A percentile compares a stretch with the other conserved stretches of the same genome.
phyloP scores from a whole-genome alignment of 1,284 basidiomycete genomes.

The Malassezia japonica region DNA sequence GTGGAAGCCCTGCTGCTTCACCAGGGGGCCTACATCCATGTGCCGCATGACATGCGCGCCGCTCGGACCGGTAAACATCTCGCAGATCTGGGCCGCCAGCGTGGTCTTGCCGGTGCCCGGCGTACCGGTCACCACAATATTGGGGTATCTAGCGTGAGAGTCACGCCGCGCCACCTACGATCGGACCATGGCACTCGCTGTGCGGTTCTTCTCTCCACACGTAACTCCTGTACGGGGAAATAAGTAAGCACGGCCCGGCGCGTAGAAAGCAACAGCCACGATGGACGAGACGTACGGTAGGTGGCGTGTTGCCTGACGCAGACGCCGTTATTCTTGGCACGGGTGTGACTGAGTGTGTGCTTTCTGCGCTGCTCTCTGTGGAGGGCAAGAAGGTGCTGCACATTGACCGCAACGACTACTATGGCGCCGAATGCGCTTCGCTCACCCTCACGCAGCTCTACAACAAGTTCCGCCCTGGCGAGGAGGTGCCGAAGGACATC shows the following conservation, averaged over 20 bases:
- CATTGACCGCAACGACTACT: conserved; percentile 98
- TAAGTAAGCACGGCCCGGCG: background rate
- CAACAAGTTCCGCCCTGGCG: conserved; percentile 70
- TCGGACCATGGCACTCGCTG: conserved; percentile 17
- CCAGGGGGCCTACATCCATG: conserved; percentile 79
- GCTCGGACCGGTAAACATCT: conserved; percentile 16
- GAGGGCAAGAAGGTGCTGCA: conserved; percentile 99
- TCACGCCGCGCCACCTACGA: conserved; percentile 6
- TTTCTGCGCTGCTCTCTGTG: conserved; percentile 75
- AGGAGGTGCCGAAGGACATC: conserved; percentile 53
- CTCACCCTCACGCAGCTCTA: conserved; percentile 96
- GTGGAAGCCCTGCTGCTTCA: conserved; percentile 74
- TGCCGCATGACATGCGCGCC: conserved; percentile 51
- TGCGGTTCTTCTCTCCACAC: background rate
- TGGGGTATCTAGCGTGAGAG: conserved; percentile 53
- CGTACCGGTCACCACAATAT: conserved; percentile 85
- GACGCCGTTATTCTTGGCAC: conserved; percentile 58
- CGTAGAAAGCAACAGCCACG: conserved; percentile 3
- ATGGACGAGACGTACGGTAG: conserved; percentile 43
- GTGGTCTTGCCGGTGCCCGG: conserved; percentile 79
- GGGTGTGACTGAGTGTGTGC: conserved; percentile 93
- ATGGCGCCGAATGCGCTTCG: conserved; percentile 93
- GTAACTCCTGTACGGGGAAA: background rate
- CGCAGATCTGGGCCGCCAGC: conserved; percentile 55
- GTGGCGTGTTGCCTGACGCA: conserved; percentile 11